Percentiles rank a stretch among this genome's conserved stretches.
Conservation (phyloP, 2,329 filamentous ascomycete genomes). For the Penicillium sp. region DNA sequence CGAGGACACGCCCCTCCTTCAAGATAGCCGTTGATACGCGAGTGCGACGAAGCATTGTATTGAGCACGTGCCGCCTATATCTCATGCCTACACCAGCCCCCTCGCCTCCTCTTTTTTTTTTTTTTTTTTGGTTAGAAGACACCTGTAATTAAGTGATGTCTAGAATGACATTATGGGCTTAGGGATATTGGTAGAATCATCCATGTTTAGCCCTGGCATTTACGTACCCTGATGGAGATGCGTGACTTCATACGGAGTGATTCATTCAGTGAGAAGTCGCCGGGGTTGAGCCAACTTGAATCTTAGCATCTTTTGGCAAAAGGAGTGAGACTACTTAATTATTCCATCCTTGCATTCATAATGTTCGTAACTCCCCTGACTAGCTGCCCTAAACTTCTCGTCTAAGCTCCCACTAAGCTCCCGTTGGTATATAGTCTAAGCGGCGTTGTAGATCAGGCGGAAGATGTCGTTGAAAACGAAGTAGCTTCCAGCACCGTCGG, state of each 20-base stretch:
- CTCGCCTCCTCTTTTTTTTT: neutral
- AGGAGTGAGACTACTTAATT: neutral
- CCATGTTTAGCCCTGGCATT: neutral
- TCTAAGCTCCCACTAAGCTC: neutral
- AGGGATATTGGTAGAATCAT: neutral
- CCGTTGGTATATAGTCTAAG: slow-evolving; percentile 16
- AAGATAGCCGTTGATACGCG: slow-evolving; percentile 25
- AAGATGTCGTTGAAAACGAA: slow-evolving; percentile 96
- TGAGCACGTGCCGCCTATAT: neutral
- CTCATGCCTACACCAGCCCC: neutral
- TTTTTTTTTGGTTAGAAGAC: neutral
- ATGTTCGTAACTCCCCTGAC: slow-evolving; percentile 20
- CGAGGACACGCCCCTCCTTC: slow-evolving; percentile 43
- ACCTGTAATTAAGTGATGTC: neutral
- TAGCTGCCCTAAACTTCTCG: neutral
- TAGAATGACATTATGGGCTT: neutral
- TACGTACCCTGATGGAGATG: neutral
- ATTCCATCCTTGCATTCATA: slow-evolving; percentile 21
- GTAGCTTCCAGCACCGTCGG: slow-evolving; percentile 70
- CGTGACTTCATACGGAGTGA: neutral
- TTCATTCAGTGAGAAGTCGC: slow-evolving; percentile 2
- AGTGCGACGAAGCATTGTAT: neutral
- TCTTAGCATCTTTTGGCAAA: neutral
- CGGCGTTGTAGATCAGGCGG: slow-evolving; percentile 73
- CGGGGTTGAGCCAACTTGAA: neutral